Conservation (phyloP, 2,329 filamentous ascomycete species). For the Amphichorda felina region DNA sequence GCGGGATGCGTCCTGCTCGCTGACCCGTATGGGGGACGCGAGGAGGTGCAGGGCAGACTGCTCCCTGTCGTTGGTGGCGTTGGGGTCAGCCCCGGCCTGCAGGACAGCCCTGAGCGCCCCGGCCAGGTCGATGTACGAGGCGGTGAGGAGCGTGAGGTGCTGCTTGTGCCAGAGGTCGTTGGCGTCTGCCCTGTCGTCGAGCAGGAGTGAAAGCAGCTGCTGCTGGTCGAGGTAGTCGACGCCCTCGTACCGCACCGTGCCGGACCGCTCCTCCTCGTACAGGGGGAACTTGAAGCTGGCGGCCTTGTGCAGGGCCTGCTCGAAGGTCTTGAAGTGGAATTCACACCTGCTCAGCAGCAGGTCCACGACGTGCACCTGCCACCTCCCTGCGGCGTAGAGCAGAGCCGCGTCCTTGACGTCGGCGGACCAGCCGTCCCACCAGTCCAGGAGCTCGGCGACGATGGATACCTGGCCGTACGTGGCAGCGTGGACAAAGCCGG, state of each 20-base stretch:
- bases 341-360: no score
- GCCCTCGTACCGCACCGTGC: no score
- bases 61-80: conserved; percentile 5
- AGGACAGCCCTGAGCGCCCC: conserved; percentile 11
- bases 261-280: not conserved
- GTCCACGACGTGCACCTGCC: not conserved
- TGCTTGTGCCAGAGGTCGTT: conserved; percentile 2
- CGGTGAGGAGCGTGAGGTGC: conserved; percentile 4
- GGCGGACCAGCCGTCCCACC: not conserved
- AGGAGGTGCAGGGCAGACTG: conserved; percentile 11
- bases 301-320: not conserved
- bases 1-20: conserved; percentile 2
- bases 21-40: no score
- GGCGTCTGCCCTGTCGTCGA: conserved; percentile 10
- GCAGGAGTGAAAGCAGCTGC: conserved; percentile 7
- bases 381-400: not conserved
- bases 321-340: no score
- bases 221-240: conserved; percentile 8
- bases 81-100: conserved; percentile 12
- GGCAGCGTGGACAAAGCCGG: no score
- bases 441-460: not conserved
- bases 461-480: conserved; percentile 1
- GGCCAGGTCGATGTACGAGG: conserved; percentile 3
- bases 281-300: not conserved
- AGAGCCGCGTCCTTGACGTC: not conserved